Conservation (phyloP, 768 basidiomycete species). For the Kwoniella heveanensis region DNA sequence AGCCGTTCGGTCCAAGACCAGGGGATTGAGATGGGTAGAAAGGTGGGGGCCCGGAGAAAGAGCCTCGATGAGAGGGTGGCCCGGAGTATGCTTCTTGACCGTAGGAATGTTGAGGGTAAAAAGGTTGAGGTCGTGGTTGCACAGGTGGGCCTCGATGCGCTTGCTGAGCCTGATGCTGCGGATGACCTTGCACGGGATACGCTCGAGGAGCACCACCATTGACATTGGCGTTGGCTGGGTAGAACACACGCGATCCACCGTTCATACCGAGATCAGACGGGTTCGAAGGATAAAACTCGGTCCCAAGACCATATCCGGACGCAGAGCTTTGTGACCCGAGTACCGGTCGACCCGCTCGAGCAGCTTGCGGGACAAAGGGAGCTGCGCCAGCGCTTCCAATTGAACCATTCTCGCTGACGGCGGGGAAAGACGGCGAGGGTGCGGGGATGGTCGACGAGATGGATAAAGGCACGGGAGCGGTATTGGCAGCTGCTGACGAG, state of each 20-base stretch:
- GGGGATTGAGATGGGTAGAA: constrained; percentile 11
- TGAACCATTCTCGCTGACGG: constrained; percentile 33
- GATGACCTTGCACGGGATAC: constrained; percentile 5
- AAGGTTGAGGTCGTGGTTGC: constrained; percentile 1
- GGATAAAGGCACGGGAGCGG: neutral
- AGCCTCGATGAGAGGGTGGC: constrained; percentile 26
- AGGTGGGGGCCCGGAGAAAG: constrained; percentile 21
- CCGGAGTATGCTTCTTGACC: neutral
- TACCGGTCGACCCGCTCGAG: neutral
- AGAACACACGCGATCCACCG: constrained; percentile 6
- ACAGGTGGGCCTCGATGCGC: constrained; percentile 5
- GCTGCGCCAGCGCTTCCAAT: constrained; percentile 19
- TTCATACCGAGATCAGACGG: constrained; percentile 3
- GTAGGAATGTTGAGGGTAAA: constrained; percentile 15
- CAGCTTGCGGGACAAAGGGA: neutral
- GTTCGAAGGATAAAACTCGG: constrained; percentile 12
- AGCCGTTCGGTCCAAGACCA: constrained; percentile 8
- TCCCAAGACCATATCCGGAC: neutral
- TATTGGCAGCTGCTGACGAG: neutral
- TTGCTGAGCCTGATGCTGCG: neutral
- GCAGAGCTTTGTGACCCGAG: constrained; percentile 2
- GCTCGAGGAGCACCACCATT: constrained; percentile 7
- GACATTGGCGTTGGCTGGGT: constrained; percentile 4
- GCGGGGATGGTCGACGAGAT: constrained; percentile 1
- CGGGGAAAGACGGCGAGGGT: constrained; percentile 20